phyloP scores from a whole-genome alignment of 345 rosid species.

The Firmiana major region DNA sequence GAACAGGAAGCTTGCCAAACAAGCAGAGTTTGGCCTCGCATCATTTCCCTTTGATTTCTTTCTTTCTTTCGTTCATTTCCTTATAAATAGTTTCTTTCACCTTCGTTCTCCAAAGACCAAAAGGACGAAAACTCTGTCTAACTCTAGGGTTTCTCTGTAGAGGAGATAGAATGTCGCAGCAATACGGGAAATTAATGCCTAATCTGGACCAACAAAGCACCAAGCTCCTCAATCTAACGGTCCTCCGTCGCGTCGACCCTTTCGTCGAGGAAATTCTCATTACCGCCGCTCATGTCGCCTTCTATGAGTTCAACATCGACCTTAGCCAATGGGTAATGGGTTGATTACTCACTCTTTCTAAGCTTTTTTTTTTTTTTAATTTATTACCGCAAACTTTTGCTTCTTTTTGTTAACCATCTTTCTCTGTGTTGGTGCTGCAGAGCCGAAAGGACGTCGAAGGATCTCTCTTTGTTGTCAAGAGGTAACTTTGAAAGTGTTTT shows the following conservation, averaged over 20 bases:
- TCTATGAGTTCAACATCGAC: slow-evolving; percentile 90
- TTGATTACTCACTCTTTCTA: neutral
- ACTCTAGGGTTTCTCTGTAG: neutral
- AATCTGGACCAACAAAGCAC: slow-evolving; percentile 86
- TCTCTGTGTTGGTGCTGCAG: slow-evolving; percentile 31
- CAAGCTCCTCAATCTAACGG: slow-evolving; percentile 80
- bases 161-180: slow-evolving; percentile 37
- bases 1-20: neutral
- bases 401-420: neutral
- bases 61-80: neutral
- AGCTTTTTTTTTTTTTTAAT: neutral
- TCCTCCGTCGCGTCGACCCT: slow-evolving; percentile 89
- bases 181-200: slow-evolving; percentile 84
- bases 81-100: neutral
- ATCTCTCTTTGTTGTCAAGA: slow-evolving; percentile 88
- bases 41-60: neutral
- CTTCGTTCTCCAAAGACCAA: neutral
- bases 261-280: slow-evolving; percentile 84
- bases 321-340: slow-evolving; percentile 95
- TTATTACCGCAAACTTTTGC: neutral
- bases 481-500: slow-evolving; percentile 30
- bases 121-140: neutral
- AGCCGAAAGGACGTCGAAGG: slow-evolving; percentile 98
- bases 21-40: neutral
- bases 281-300: slow-evolving; percentile 93